Base-by-base conservation (phyloP, 805 yeast genomes). In the Lipomyces sp. region DNA sequence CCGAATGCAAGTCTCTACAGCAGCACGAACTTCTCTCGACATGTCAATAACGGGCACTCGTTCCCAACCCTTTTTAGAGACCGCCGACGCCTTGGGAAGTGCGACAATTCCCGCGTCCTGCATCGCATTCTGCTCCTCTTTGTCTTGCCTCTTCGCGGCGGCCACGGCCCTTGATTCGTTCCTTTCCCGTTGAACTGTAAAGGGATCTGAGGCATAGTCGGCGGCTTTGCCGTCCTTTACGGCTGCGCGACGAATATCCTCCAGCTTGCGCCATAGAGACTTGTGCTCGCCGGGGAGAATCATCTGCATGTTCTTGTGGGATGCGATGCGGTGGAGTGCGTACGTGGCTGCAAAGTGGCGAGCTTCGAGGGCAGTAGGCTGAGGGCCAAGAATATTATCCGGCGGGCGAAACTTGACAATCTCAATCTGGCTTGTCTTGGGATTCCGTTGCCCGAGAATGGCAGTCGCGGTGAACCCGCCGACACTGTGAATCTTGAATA, bases 301-400 rank as follows among this genome's bases (percentile, higher is more conserved):
- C 90, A 90, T 82, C 53, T 86, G 86, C 68, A 91, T 66, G 64
- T 87, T 89, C 61, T 89, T 89, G 59, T 82, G 83, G 53, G 81
- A 86, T 33, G 90, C 82, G 18, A 91, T 39, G 32, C 95, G 73
- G 65, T 81, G 90, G 55, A 91, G 67, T 0, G 91, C 93, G 58
- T 84, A 86, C 0, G 97, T 89, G 0, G 98, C 97, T 0, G 91
- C 89, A 61, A 78, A 76, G 65, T 90, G 95, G 41, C 96, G 76
- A 0, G 98, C 96, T 61, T 90, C 97, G 29, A 87, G 73, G 1
- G 95, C 78, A 0, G 97, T 87, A 40, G 81, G 86, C 59, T 85
- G 88, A 0, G 90, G 83, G 2, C 70, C 68, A 5, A 83, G 74
- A 3, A 76, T 62, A 7, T 77, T 80, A 4, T 69, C 62, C 0